Percentiles rank a stretch among this genome's conserved stretches.
Evolutionary conservation across 2,329 filamentous ascomycete species (phyloP).

Genomic region (Beauveria medogensis): DNA sequence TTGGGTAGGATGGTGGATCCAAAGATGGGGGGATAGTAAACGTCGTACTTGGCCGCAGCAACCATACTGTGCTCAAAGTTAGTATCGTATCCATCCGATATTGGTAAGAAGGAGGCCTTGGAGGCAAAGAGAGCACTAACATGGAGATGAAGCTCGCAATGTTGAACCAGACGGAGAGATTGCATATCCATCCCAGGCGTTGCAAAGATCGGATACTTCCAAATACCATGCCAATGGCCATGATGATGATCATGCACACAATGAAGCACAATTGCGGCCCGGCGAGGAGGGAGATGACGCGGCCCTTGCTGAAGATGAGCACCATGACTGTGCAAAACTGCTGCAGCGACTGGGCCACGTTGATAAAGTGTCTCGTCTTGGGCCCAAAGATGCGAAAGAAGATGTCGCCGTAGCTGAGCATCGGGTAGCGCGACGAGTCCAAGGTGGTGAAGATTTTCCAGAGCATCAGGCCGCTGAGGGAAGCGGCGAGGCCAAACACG

Average conservation of each 20-base stretch:
- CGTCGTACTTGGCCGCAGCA: constrained; percentile 6
- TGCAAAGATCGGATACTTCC: constrained; percentile 48
- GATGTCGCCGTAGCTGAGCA: constrained; percentile 37
- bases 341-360: constrained; percentile 38
- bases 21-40: not conserved
- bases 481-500: constrained; percentile 31
- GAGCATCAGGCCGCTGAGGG: constrained; percentile 34
- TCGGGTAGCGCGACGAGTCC: constrained; percentile 37
- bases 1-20: constrained; percentile 9
- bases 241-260: constrained; percentile 42
- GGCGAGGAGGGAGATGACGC: constrained; percentile 43
- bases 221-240: constrained; percentile 40
- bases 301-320: constrained; percentile 43
- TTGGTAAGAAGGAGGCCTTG: no score
- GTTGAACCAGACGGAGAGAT: constrained; percentile 49
- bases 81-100: not conserved
- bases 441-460: constrained; percentile 36
- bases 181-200: constrained; percentile 45
- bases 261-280: constrained; percentile 40
- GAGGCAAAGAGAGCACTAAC: not conserved
- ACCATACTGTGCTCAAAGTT: constrained; percentile 1
- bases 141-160: constrained; percentile 37
- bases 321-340: constrained; percentile 42
- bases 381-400: constrained; percentile 39
- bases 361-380: constrained; percentile 35